Base-by-base conservation (phyloP, 1,139 yeast genomes). In the Candida sojae region DNA sequence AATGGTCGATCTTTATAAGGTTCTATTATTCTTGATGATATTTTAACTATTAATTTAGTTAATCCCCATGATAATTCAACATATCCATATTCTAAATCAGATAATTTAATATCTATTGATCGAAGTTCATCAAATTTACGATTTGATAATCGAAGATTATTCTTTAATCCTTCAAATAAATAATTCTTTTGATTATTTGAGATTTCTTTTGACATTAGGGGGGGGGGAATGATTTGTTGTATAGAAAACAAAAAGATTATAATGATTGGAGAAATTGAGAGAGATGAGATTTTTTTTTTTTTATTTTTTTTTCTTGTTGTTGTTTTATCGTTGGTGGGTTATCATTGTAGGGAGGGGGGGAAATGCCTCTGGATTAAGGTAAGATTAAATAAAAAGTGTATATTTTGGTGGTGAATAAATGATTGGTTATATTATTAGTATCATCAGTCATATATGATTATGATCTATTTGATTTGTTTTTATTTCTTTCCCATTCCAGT, bases 1-100 rank as follows among this genome's bases (percentile, higher is more conserved):
- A 89, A 92, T 1, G 98, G 98, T 45, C 97, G 76, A 57, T 92
- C 96, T 48, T 90, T 96, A 57, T 79, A 86, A 0, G 99, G 99
- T 52, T 81, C 79, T 8, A 82, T 77, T n/a, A 95, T 84, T 49
- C 82, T 86, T 21, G 96, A 88, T 25, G 93, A 84, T 2, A 92
- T 84, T 49, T 93, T 78, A 12, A 87, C 93, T 2, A 88, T 83
- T 4, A 93, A 81, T 57, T 79, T 73, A 4, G 96, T 89, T 29
- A 77, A 70, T 1, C 98, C 98, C 65, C 92, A 75, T 33, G 70
- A 69, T 9, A 92, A 82, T 56, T 88, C 90, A 12, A 86, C 95
- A 57, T 83, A 88, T 8, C 99, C 99, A 59, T 81, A 86, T 51
- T 85, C 86, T 8, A 77, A 73, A 12, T 65, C 61, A 5, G 95